phyloP scores from a whole-genome alignment of 2,329 filamentous ascomycete species.

The Hysterium pulicare region DNA sequence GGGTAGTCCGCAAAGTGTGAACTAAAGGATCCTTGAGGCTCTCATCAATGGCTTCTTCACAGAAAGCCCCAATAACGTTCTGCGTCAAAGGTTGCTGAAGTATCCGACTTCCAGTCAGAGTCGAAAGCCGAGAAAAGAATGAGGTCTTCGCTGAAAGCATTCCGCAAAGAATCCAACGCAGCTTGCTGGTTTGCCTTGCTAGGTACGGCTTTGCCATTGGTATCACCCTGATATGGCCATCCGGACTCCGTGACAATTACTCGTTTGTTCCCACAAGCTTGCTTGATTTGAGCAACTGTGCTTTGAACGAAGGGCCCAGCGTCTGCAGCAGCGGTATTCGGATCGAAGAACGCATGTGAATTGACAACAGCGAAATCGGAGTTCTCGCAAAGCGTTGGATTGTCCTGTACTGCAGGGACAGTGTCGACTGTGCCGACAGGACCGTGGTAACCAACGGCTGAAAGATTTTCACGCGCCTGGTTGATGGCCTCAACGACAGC shows the following conservation, averaged over 20 bases:
- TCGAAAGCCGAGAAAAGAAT: slow-evolving; percentile 79
- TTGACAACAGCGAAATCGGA: slow-evolving; percentile 82
- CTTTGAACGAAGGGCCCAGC: slow-evolving; percentile 66
- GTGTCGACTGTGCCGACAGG: slow-evolving; percentile 79
- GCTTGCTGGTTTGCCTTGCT: slow-evolving; percentile 61
- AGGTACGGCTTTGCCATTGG: slow-evolving; percentile 68
- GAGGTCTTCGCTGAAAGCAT: slow-evolving; percentile 56
- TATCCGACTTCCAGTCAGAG: slow-evolving; percentile 72
- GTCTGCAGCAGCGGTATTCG: slow-evolving; percentile 54
- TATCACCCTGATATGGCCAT: slow-evolving; percentile 69
- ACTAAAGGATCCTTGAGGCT: no score
- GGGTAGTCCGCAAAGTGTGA: no score
- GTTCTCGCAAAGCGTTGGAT: slow-evolving; percentile 66
- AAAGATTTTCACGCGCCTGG: slow-evolving; percentile 56
- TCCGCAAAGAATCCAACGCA: slow-evolving; percentile 64
- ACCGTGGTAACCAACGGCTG: slow-evolving; percentile 63
- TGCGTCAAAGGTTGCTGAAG: slow-evolving; percentile 60
- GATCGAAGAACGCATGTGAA: slow-evolving; percentile 80
- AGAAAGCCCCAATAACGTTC: slow-evolving; percentile 75
- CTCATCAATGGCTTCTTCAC: no score
- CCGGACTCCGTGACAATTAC: slow-evolving; percentile 79
- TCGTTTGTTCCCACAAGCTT: slow-evolving; percentile 53
- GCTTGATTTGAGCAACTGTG: slow-evolving; percentile 50
- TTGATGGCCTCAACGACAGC: slow-evolving; percentile 59
- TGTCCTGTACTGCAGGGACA: slow-evolving; percentile 61